Evolutionary conservation across 148 eudicot species (phyloP), one percentile per base, ranked within the genome.

Genomic region (Vaccinium vitisidaea): DNA sequence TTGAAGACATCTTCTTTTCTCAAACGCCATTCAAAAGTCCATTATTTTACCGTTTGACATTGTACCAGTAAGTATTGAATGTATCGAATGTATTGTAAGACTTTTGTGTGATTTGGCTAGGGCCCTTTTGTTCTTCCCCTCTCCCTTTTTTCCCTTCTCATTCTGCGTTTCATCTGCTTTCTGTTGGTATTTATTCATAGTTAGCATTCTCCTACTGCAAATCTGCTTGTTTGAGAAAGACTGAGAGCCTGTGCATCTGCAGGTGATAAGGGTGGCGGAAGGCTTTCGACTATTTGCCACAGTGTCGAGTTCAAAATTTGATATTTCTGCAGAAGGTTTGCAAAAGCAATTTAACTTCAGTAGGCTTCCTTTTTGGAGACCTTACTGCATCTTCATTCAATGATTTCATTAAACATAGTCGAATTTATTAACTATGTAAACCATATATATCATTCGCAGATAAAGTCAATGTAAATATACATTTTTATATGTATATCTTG

Each of bases 281-380:
- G 90, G 94, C 80, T 97, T 97, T 79, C 98, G 90, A 75, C 84
- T 97, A 75, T 97, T 97, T 86, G 91, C 98, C 84, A 97, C 99
- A 15, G 88, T 97, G 84, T 89, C 98, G 78, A 90, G 92, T 91
- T 89, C 93, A 74, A 96, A 91, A 84, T 88, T 87, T 82, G 94
- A 93, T 63, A 50, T 81, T 56, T 85, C 90, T 50, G 76, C 82
- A 65, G 94, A 91, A 93, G 98, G 98, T 95, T n/a, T 80, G 89
- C 89, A 70, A 43, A 87, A 36, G 39, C 83, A 52, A n/a, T 86
- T 15, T 43, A 61, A 8, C 9, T 74, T 32, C 73, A 63, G 14
- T 63, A 67, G 70, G 74, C 74, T 69, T 69, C 74, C 74, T 0
- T 12, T 69, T 69, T 69, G 74, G 71, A 65, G 71, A 30, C 39